Base-by-base conservation (phyloP, 129 eudicot species). In the Chrysanthemum lavandulifolium region DNA sequence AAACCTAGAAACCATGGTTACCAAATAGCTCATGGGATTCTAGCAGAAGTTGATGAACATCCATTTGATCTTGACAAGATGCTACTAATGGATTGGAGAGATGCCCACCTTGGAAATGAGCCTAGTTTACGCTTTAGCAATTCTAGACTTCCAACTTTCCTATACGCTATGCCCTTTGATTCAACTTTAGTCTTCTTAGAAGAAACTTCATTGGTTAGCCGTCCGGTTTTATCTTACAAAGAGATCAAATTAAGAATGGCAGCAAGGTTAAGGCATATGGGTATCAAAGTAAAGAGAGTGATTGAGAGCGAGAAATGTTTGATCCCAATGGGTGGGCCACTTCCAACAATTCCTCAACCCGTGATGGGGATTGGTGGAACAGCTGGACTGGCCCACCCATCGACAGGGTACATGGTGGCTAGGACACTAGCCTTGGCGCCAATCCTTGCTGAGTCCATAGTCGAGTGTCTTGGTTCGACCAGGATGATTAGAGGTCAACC, bases 291-390 rank as follows among this genome's bases (percentile, higher is more conserved):
- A 4, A 85, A 66, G 60, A 76, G 83, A 27, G 85, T 90, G 36
- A 75, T 90, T 2, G 97, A 90, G 84, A 87, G 73, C 13, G 97
- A 90, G 69, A 90, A 90, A 66, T 90, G 97, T 74, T 13, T 90
- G 75, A 90, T 90, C 50, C 97, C 97, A 0, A 90, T 90, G 97
- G 97, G 97, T 12, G 97, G 97, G 9, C 91, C 97, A 13, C 80
- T 90, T 1, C 97, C 97, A 0, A 53, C 73, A 70, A 83, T 84
- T 63, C 95, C 97, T 0, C 97, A 90, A 67, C 68, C 67, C 0
- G 83, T 90, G 27, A 80, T 87, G 88, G 97, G 86, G 21, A 79
- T 90, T 62, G 97, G 97, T 18, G 97, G 97, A 9, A 83, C 78
- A 2, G 85, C 97, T 0, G 97, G 97, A 14, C n/a, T 85, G 29